phyloP scores from a whole-genome alignment of 768 basidiomycete species.

The Hysterangium stoloniferum region DNA sequence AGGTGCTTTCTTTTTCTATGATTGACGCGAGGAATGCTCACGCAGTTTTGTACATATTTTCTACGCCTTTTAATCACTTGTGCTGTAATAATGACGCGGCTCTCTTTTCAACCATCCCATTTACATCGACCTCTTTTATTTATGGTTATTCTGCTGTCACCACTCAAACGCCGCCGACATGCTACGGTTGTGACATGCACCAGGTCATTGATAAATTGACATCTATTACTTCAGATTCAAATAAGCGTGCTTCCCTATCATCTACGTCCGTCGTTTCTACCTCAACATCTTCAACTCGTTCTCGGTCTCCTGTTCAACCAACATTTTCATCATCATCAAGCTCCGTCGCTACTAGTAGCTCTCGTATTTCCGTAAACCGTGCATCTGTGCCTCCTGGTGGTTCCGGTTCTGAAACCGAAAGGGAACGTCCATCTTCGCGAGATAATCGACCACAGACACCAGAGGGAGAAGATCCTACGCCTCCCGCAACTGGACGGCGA shows the following conservation, averaged over 20 bases:
- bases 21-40: slow-evolving; percentile 15
- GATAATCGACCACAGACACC: slow-evolving; percentile 26
- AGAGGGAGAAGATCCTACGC: slow-evolving; percentile 32
- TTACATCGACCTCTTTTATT: background rate
- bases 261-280: slow-evolving; percentile 28
- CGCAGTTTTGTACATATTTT: slow-evolving; percentile 22
- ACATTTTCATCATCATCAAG: slow-evolving; percentile 21
- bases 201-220: slow-evolving; percentile 70
- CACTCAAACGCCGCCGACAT: background rate
- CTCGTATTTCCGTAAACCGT: slow-evolving; percentile 1
- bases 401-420: slow-evolving; percentile 80
- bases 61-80: background rate
- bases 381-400: slow-evolving; percentile 17
- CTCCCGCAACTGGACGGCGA: slow-evolving; percentile 24
- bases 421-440: slow-evolving; percentile 21
- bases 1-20: slow-evolving; percentile 40
- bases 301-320: slow-evolving; percentile 25
- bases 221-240: slow-evolving; percentile 39
- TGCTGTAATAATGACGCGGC: background rate
- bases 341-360: slow-evolving; percentile 18
- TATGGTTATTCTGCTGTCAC: background rate
- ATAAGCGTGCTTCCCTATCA: slow-evolving; percentile 25
- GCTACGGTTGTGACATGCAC: no score
- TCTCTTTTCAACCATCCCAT: background rate
- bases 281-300: slow-evolving; percentile 20